Conservation (phyloP, 768 basidiomycete species). For the Mrakia gelida region DNA sequence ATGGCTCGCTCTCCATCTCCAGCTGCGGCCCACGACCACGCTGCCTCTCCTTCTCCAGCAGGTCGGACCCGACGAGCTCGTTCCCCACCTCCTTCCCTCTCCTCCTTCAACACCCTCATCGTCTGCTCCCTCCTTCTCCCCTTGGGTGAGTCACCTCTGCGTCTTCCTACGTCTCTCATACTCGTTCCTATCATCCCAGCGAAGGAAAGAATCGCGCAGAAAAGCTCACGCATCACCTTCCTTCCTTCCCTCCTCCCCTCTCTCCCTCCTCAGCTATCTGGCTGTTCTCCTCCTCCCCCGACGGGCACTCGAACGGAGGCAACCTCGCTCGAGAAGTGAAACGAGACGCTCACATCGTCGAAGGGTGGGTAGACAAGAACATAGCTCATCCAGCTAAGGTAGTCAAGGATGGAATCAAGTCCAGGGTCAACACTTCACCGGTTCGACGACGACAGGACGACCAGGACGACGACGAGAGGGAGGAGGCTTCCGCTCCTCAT, state of each 20-base stretch:
- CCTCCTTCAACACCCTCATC: conserved; percentile 8
- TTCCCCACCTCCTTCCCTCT: conserved; percentile 3
- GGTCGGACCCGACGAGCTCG: not conserved
- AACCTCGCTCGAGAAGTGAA: not conserved
- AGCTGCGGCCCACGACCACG: not conserved
- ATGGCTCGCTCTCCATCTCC: not conserved
- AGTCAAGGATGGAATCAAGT: not conserved
- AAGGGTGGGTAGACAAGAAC: conserved; percentile 4
- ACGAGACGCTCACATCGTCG: not conserved
- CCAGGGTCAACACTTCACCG: not conserved
- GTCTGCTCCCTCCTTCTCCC: conserved; percentile 4
- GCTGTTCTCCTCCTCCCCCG: conserved; percentile 1
- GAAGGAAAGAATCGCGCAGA: too few species aligned
- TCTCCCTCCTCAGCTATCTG: not conserved
- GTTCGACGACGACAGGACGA: not conserved
- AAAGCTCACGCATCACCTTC: not conserved
- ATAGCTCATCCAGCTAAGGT: not conserved
- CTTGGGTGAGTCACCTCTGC: not conserved
- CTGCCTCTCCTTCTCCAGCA: not conserved
- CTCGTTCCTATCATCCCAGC: too few species aligned
- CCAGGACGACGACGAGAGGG: not conserved
- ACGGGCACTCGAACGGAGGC: conserved; percentile 1
- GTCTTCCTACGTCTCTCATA: too few species aligned
- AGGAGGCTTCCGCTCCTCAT: too few species aligned
- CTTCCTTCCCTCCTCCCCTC: not conserved